Conservation (phyloP, 2,329 filamentous ascomycete species). For the Alternaria burnsii region DNA sequence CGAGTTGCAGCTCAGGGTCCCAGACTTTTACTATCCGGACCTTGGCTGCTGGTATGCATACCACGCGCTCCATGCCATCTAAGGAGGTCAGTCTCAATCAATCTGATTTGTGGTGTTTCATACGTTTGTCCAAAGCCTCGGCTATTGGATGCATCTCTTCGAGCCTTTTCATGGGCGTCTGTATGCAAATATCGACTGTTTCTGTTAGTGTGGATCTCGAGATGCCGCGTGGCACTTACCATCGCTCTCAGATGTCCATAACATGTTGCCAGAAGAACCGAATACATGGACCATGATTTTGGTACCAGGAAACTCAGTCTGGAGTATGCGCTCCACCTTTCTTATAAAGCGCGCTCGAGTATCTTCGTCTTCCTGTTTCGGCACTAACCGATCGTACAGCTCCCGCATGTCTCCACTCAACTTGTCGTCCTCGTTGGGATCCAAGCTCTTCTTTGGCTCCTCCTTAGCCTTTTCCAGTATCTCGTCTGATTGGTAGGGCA, state of each 20-base stretch:
- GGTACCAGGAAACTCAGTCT: conserved; percentile 89
- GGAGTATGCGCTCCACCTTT: conserved; percentile 88
- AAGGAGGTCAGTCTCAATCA: conserved; percentile 43
- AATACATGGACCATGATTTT: conserved; percentile 92
- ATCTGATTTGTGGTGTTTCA: conserved; percentile 43
- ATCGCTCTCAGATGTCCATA: conserved; percentile 96
- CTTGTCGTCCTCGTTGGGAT: conserved; percentile 55
- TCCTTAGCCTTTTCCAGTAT: conserved; percentile 77
- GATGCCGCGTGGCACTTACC: conserved; percentile 63
- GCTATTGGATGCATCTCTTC: conserved; percentile 92
- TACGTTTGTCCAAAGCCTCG: conserved; percentile 84
- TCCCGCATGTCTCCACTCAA: conserved; percentile 84
- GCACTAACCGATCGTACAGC: conserved; percentile 84
- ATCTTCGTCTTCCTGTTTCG: conserved; percentile 79
- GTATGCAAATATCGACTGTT: conserved; percentile 95
- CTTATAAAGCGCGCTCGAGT: conserved; percentile 78
- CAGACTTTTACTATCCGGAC: conserved; percentile 99
- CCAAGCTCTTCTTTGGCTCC: conserved; percentile 65
- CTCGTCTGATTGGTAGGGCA: conserved; percentile 90
- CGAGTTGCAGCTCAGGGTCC: conserved; percentile 89
- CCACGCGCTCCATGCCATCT: conserved; percentile 97
- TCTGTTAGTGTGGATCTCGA: conserved; percentile 31
- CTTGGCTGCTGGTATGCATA: conserved; percentile 93
- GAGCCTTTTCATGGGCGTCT: conserved; percentile 85
- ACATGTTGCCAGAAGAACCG: conserved; percentile 94